Evolutionary conservation across 2,329 filamentous ascomycete genomes (phyloP), one percentile per base, ranked within the genome.

Genomic region (Tolypocladium sp.): DNA sequence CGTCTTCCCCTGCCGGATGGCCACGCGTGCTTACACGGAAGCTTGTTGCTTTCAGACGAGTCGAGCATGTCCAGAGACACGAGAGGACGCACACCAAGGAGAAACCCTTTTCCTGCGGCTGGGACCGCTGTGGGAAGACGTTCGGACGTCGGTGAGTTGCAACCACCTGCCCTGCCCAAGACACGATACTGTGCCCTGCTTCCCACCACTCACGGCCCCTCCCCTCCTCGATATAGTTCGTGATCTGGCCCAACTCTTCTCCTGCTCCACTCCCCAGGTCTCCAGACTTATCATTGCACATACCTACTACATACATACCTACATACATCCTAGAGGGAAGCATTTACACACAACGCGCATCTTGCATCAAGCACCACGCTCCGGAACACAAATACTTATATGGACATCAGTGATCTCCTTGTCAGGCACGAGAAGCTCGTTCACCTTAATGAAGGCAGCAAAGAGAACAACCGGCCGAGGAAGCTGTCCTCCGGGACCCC

Each of bases 61-160:
- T 86, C 64, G 83, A 86, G 70, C 83, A 86, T 71, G 82, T 86
- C 57, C 82, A 86, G 70, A 77, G 83, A 68, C 83, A 86, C 69
- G 82, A 85, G 70, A 78, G 83, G 63, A 85, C 82, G 40, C 83
- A 86, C 71, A 86, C 83, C 64, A 86, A 86, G 67, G 83, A 86
- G 72, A 86, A 86, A 70, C 83, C 83, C 10, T 86, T 86, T 68
- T 77, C 80, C 56, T 86, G 83, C 65, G 75, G 67, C 62, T 84
- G 82, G 80, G 78, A 79, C 67, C 77, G 80, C 49, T 86, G 83
- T 71, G 82, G 83, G 55, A 85, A 85, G 73, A 83, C 79, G 2
- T 86, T 86, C 73, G 82, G 82, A 67, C 75, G 83, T 74, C 77
- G 82, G 83, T 86, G 70, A 77, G 82, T 77, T 64, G 58, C 55